Evolutionary conservation across 805 yeast genomes (phyloP).

Genomic region (Kodamaea sagamina): DNA sequence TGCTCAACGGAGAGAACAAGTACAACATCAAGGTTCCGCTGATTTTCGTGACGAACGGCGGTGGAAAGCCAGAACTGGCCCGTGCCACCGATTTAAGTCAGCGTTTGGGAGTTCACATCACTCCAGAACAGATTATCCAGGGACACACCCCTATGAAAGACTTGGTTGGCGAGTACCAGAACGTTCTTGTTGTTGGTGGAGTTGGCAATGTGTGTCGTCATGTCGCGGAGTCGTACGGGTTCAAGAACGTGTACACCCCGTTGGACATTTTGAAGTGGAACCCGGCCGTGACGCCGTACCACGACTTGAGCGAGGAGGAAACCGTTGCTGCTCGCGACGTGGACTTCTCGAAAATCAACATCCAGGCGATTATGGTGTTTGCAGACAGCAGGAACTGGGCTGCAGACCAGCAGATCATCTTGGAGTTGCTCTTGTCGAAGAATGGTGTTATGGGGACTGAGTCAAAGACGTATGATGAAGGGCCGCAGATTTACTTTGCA

Average conservation of each 20-base stretch:
- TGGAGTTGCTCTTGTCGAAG: slow-evolving; percentile 75
- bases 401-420: slow-evolving; percentile 85
- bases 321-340: slow-evolving; percentile 50
- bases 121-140: slow-evolving; percentile 81
- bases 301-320: slow-evolving; percentile 75
- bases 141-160: slow-evolving; percentile 95
- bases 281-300: slow-evolving; percentile 84
- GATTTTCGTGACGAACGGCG: slow-evolving; percentile 88
- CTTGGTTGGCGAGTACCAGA: slow-evolving; percentile 63
- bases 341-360: slow-evolving; percentile 66
- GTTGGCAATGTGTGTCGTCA: slow-evolving; percentile 80
- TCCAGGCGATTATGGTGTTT: slow-evolving; percentile 84
- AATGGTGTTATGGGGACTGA: slow-evolving; percentile 85
- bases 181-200: slow-evolving; percentile 87
- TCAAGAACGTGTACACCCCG: slow-evolving; percentile 79
- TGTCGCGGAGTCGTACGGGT: slow-evolving; percentile 83
- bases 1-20: slow-evolving; percentile 76
- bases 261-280: slow-evolving; percentile 82
- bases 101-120: slow-evolving; percentile 59
- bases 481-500: slow-evolving; percentile 83
- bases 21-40: slow-evolving; percentile 80
- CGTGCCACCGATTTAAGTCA: slow-evolving; percentile 71
- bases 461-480: slow-evolving; percentile 68
- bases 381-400: slow-evolving; percentile 95
- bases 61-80: slow-evolving; percentile 78